Conservation (phyloP, 2,329 filamentous ascomycete genomes). For the Pyricularia grisea region DNA sequence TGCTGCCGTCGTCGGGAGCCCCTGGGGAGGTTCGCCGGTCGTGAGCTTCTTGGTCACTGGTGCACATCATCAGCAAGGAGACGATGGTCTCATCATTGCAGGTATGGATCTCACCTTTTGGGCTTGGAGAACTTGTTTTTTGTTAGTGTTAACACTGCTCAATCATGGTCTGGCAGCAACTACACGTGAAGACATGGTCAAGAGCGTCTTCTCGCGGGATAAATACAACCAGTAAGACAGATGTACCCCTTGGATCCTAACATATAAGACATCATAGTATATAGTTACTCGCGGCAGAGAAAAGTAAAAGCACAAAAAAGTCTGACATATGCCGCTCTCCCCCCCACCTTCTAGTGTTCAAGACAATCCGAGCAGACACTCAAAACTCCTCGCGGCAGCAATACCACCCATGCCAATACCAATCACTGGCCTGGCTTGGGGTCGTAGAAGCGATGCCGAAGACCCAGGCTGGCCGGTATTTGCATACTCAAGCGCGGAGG, state of each 20-base stretch:
- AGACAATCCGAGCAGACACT: neutral
- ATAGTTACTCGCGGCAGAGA: neutral
- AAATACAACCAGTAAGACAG: neutral
- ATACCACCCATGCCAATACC: neutral
- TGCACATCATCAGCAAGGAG: neutral
- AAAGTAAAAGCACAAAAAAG: constrained; percentile 4
- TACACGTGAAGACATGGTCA: neutral
- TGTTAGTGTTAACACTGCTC: neutral
- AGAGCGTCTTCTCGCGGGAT: neutral
- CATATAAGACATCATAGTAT: neutral
- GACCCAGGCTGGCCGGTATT: neutral
- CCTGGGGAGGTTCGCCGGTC: neutral
- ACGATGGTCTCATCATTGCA: neutral
- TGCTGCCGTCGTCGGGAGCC: neutral
- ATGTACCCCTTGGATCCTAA: neutral
- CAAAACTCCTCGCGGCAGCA: neutral
- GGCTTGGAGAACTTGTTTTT: neutral
- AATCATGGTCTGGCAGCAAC: neutral
- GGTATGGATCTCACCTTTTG: neutral
- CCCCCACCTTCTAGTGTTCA: neutral
- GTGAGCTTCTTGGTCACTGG: neutral
- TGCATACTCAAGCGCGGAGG: neutral
- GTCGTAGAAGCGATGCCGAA: neutral
- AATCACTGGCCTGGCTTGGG: neutral
- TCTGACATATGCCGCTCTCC: too few species aligned